Evolutionary conservation across 257 asterid species (phyloP), one percentile per base, ranked within the genome.

Genomic region (Catharanthus roseus): DNA sequence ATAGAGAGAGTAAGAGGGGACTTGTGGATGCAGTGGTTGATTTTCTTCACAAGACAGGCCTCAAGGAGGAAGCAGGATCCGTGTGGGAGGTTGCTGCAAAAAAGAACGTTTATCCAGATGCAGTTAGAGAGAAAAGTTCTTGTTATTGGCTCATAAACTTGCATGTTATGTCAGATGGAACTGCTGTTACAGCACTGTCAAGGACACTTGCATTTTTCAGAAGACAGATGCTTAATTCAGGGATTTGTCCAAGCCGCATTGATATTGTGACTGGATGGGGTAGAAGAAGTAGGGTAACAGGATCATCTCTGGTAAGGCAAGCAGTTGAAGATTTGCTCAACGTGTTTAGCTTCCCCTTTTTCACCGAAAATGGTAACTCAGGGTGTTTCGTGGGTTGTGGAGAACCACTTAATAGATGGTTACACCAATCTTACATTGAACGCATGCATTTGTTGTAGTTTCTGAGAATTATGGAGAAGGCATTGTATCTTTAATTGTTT

Each of bases 261-360:
- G 99, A 93, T 74, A 93, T 93, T 29, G 89, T 91, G 56, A 93
- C 99, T 0, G 99, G 99, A 13, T 93, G 99, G 99, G 99, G 99
- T 7, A 83, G 96, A 10, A 75, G 97, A 84, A 93, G 99, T 73
- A 70, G 97, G 77, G 93, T 93, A 58, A 91, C 99, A 0, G 99
- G 99, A 1, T 53, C 96, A 0, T 93, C 99, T 47, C 61, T 93
- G 66, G 99, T 93, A 75, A 84, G 96, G 62, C 90, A 89, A 68
- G 80, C 99, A 0, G 96, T 93, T 18, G 84, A 83, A 41, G 91
- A 93, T 21, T 74, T 91, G 84, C 92, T 93, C 29, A 78, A 81
- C 49, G 71, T 81, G 78, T 89, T 93, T 18, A 75, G 84, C 41
- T 93, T 85, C 65, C 99, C 99, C 0, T 93, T 93, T 63, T 80